phyloP scores from a whole-genome alignment of 257 asterid genomes.

The Prunella vulgaris region DNA sequence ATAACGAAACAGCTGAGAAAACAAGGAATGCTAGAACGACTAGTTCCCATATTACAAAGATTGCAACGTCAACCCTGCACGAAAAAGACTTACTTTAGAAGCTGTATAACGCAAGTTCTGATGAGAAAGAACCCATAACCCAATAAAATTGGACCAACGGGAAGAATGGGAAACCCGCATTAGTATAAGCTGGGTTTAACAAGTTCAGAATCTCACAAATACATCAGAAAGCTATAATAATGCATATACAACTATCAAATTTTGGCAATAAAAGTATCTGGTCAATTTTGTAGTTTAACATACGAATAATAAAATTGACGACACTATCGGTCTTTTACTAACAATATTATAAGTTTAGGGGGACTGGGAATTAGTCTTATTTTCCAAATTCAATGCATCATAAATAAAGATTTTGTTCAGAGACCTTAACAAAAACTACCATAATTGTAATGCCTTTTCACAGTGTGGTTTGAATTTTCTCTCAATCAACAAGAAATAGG shows the following conservation, averaged over 20 bases:
- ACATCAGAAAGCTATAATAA: neutral
- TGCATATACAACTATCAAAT: neutral
- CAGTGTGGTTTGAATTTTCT: too few relatives aligned
- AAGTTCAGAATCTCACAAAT: neutral
- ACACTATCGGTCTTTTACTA: neutral
- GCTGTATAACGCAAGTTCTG: neutral
- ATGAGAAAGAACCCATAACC: neutral
- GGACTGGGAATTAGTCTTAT: neutral
- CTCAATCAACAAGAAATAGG: neutral
- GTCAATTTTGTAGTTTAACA: neutral
- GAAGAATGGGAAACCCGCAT: neutral
- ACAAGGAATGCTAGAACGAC: conserved; percentile 62
- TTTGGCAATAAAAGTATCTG: neutral
- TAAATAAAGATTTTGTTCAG: neutral
- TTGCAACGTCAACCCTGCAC: conserved; percentile 75
- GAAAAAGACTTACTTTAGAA: conserved; percentile 11
- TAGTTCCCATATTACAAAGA: conserved; percentile 76
- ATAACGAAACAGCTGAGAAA: conserved; percentile 68
- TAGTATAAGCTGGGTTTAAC: too few relatives aligned
- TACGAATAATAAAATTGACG: neutral
- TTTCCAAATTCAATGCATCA: neutral
- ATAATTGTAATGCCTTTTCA: neutral
- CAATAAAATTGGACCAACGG: neutral
- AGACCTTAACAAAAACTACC: neutral
- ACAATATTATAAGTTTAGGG: neutral